A percentile compares a stretch with the other conserved stretches of the same genome.
These are phyloP conservation scores for Colletotrichum echinochloae DNA, from an alignment of 2,329 filamentous ascomycete genomes.

Conservation along the genomic window DNA sequence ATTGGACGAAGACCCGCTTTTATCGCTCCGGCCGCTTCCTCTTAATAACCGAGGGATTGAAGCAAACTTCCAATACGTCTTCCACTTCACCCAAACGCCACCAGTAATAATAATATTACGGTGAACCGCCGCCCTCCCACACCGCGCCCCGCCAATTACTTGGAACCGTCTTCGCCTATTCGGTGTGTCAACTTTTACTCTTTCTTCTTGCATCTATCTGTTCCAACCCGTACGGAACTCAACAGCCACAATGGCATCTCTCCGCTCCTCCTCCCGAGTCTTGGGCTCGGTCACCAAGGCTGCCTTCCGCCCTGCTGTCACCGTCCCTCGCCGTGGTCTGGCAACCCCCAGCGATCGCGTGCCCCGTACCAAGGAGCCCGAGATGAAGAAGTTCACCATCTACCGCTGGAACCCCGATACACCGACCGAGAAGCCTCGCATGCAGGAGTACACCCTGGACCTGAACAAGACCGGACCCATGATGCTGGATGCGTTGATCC, in stretches of 20 bases:
- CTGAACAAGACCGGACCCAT: slow-evolving; percentile 99
- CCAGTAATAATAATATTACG: slow-evolving; percentile 24
- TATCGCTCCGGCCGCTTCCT: slow-evolving; percentile 12
- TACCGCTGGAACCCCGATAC: slow-evolving; percentile 98
- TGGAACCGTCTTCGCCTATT: slow-evolving; percentile 6
- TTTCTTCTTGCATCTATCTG: neutral
- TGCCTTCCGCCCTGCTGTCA: slow-evolving; percentile 55
- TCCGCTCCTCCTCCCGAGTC: slow-evolving; percentile 69
- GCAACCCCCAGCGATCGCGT: slow-evolving; percentile 67
- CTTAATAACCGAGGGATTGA: slow-evolving; percentile 24
- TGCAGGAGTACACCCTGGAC: slow-evolving; percentile 96
- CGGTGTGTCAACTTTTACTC: slow-evolving; percentile 11
- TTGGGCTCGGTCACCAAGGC: slow-evolving; percentile 59
- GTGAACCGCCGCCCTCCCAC: slow-evolving; percentile 26
- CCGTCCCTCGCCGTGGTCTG: slow-evolving; percentile 61
- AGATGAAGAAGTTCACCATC: slow-evolving; percentile 95
- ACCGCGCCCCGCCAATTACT: slow-evolving; percentile 15
- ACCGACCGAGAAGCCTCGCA: slow-evolving; percentile 90
- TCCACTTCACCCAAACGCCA: slow-evolving; percentile 31
- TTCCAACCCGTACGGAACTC: slow-evolving; percentile 10
- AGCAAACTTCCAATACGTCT: slow-evolving; percentile 36
- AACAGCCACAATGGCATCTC: slow-evolving; percentile 66
- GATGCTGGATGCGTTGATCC: slow-evolving; percentile 95
- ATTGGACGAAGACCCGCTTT: neutral
- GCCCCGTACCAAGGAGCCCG: slow-evolving; percentile 71